Conservation (phyloP, 2,329 filamentous ascomycete species). For the Phialocephala subalpina region DNA sequence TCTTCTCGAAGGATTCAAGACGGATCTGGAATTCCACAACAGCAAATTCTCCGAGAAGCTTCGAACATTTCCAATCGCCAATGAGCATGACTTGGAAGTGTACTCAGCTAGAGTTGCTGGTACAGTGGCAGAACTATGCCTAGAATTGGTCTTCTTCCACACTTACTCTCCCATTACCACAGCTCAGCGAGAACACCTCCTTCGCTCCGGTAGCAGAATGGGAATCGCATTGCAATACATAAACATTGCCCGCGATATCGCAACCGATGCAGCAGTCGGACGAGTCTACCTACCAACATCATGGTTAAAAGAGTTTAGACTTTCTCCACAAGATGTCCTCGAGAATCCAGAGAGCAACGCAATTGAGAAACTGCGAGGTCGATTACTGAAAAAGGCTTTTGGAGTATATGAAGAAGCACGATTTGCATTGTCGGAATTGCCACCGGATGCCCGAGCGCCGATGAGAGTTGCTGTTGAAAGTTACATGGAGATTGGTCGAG, state of each 20-base stretch:
- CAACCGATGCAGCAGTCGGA: constrained; percentile 68
- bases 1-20: constrained; percentile 73
- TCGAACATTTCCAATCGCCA: constrained; percentile 61
- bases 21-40: constrained; percentile 65
- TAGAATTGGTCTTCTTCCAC: constrained; percentile 72
- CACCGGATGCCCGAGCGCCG: constrained; percentile 65
- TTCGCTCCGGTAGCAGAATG: constrained; percentile 69
- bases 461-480: constrained; percentile 76
- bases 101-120: constrained; percentile 76
- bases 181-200: constrained; percentile 51
- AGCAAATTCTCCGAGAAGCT: constrained; percentile 31
- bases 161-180: constrained; percentile 31
- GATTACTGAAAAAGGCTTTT: constrained; percentile 68
- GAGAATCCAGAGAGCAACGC: constrained; percentile 54
- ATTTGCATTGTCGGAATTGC: constrained; percentile 66
- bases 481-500: constrained; percentile 78
- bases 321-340: constrained; percentile 63
- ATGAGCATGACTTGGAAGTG: constrained; percentile 63
- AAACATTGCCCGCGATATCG: constrained; percentile 79
- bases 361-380: constrained; percentile 58
- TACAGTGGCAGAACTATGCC: constrained; percentile 73
- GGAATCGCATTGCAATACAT: constrained; percentile 79
- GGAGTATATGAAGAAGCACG: constrained; percentile 62
- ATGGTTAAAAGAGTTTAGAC: constrained; percentile 67
- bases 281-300: constrained; percentile 73